Percentiles rank a stretch among this genome's conserved stretches.
Conservation (phyloP, 345 rosid genomes). For the Eucalyptus rudis region DNA sequence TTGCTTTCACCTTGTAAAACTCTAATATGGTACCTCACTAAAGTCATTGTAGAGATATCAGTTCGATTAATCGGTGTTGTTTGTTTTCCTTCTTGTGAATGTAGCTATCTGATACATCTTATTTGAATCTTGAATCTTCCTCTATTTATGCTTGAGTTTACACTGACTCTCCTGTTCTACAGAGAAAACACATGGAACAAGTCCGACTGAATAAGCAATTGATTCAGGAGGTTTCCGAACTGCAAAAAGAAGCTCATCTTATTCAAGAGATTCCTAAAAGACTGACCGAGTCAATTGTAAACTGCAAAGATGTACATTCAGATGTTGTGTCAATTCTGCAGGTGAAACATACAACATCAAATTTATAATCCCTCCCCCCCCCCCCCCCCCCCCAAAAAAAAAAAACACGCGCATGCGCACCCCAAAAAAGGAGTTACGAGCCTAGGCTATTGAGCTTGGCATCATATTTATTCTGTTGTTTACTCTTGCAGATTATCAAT, state of each 20-base stretch:
- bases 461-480: neutral
- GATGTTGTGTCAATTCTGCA: constrained; percentile 36
- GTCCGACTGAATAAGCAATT: constrained; percentile 29
- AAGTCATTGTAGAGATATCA: neutral
- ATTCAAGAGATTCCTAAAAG: constrained; percentile 37
- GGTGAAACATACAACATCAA: constrained; percentile 20
- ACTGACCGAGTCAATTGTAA: constrained; percentile 28
- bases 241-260: constrained; percentile 31
- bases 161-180: neutral
- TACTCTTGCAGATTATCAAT: neutral
- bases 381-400: neutral
- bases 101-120: neutral
- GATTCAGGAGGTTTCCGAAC: constrained; percentile 47
- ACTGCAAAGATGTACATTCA: constrained; percentile 35
- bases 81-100: neutral
- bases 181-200: constrained; percentile 59
- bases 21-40: neutral
- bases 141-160: neutral
- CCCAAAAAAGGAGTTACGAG: neutral
- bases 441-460: neutral
- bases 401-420: fast-evolving
- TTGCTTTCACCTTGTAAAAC: neutral
- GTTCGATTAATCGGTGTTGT: neutral
- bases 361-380: neutral
- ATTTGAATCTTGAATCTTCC: neutral